These are phyloP conservation scores for Podospora conica DNA, from an alignment of 495 filamentous ascomycete genomes.

Conservation along the genomic window DNA sequence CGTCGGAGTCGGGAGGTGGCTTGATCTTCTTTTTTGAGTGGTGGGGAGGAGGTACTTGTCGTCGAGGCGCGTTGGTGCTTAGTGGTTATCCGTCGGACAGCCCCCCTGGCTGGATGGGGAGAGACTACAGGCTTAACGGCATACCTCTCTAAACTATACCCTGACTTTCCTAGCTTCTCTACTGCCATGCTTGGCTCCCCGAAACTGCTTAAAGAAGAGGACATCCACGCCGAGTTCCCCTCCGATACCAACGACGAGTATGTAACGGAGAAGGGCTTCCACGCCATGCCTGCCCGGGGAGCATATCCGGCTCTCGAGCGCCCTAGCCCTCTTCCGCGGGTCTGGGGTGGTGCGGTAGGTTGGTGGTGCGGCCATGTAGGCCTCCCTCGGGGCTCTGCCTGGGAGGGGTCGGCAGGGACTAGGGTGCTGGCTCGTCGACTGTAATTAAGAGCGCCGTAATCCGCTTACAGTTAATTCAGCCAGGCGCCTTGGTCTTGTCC, in stretches of 20 bases:
- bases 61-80: slow-evolving; percentile 48
- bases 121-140: slow-evolving; percentile 30
- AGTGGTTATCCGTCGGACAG: slow-evolving; percentile 20
- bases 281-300: slow-evolving; percentile 61
- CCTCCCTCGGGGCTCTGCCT: slow-evolving; percentile 35
- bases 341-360: slow-evolving; percentile 44
- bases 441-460: slow-evolving; percentile 52
- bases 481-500: slow-evolving; percentile 52
- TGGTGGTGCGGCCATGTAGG: slow-evolving; percentile 37
- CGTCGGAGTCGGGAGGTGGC: slow-evolving; percentile 39
- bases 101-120: neutral
- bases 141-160: slow-evolving; percentile 25
- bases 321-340: slow-evolving; percentile 75
- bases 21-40: slow-evolving; percentile 20
- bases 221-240: slow-evolving; percentile 82
- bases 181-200: slow-evolving; percentile 83
- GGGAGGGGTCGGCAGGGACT: slow-evolving; percentile 30
- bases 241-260: slow-evolving; percentile 95
- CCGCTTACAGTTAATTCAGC: slow-evolving; percentile 62
- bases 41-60: slow-evolving; percentile 5
- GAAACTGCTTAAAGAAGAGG: slow-evolving; percentile 70
- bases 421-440: slow-evolving; percentile 35
- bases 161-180: slow-evolving; percentile 57
- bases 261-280: slow-evolving; percentile 70
- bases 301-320: slow-evolving; percentile 63